phyloP scores from a whole-genome alignment of 2,329 filamentous ascomycete species.

The Aphanoascus verrucosus region DNA sequence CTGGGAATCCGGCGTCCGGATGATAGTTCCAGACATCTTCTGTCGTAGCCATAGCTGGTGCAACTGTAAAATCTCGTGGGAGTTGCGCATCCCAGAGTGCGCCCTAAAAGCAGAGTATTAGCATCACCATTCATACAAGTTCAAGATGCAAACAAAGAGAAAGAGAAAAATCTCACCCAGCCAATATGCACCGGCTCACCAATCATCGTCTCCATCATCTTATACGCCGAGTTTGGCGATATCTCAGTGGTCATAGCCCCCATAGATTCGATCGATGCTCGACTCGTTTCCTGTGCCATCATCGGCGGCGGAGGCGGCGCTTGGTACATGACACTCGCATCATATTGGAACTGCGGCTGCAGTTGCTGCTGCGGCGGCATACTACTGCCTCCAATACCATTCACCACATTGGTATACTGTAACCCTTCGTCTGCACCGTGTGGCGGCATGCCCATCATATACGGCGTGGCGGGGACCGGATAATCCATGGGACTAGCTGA shows the following conservation, averaged over 20 bases:
- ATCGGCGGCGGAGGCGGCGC: not conserved
- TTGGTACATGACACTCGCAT: not conserved
- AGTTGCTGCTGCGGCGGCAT: not conserved
- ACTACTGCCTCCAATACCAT: not conserved
- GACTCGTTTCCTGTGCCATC: not conserved
- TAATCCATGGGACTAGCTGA: not conserved
- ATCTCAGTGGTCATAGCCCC: not conserved
- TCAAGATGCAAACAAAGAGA: not conserved
- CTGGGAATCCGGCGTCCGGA: no score
- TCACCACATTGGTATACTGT: not conserved
- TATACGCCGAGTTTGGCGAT: slow-evolving; percentile 2
- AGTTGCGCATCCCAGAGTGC: no score
- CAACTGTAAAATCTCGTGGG: no score
- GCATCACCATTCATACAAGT: no score
- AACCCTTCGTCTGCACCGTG: not conserved
- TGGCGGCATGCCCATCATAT: not conserved
- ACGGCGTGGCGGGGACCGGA: not conserved
- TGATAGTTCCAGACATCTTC: no score
- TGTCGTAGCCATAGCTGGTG: no score
- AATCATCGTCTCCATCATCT: slow-evolving; percentile 6
- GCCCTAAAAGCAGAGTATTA: no score
- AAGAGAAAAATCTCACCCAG: slow-evolving; percentile 6
- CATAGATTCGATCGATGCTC: not conserved
- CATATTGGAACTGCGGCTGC: slow-evolving; percentile 1
- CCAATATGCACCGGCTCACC: slow-evolving; percentile 2